phyloP scores from a whole-genome alignment of 169 alveolate species.

The Plasmodium chabaudi region DNA sequence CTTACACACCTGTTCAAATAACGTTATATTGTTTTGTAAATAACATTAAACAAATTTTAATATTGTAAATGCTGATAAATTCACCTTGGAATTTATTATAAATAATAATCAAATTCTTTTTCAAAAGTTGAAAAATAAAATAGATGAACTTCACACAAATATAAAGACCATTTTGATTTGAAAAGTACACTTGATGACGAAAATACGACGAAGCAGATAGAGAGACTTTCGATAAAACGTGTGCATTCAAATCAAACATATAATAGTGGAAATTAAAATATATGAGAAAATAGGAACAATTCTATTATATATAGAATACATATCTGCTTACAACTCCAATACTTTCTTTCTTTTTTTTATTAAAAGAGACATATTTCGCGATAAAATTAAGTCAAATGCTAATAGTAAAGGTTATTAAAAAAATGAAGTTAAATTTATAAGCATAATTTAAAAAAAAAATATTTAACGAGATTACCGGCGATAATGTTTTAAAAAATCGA shows the following conservation, averaged over 20 bases:
- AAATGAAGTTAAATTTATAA: too few species aligned
- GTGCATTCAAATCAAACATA: conserved; percentile 59
- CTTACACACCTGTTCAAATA: conserved; percentile 66
- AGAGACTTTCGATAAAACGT: neutral
- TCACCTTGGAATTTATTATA: conserved; percentile 54
- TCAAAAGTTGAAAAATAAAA: conserved; percentile 64
- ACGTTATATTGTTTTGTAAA: conserved; percentile 52
- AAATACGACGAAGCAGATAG: conserved; percentile 38
- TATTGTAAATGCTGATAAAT: conserved; percentile 57
- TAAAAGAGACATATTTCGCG: too few species aligned
- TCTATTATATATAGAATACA: too few species aligned
- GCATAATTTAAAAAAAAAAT: conserved; percentile 13
- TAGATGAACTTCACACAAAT: conserved; percentile 39
- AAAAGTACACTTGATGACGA: conserved; percentile 77
- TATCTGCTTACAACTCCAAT: too few species aligned
- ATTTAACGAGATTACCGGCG: neutral
- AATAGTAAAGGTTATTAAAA: too few species aligned
- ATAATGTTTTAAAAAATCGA: too few species aligned
- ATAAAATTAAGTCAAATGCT: too few species aligned
- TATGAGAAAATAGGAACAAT: neutral
- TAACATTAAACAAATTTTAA: conserved; percentile 58
- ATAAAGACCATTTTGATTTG: conserved; percentile 49
- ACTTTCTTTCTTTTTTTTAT: too few species aligned
- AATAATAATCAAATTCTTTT: conserved; percentile 70
- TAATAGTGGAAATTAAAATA: conserved; percentile 21